Base-by-base conservation (phyloP, 2,329 filamentous ascomycete species). In the Fusarium irregulare region DNA sequence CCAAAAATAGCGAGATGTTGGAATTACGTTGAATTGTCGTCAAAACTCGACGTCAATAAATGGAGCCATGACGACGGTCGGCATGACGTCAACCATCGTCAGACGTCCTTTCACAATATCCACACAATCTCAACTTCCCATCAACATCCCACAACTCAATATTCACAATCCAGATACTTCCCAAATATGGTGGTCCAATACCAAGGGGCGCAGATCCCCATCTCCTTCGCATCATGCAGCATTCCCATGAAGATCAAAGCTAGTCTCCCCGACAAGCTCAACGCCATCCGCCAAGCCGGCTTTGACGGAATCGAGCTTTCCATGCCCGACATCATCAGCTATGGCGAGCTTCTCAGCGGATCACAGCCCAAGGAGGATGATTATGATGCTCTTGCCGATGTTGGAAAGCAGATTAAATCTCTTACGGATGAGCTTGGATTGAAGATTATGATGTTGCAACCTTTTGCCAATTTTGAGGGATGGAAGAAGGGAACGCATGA, bases 401-500 rank as follows among this genome's bases (percentile, higher is more conserved):
- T 89, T 1, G 89, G 86, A 0, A 75, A 75, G 18, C 81, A 87
- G 41, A 85, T 93, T 51, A 85, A 83, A 54, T 78, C 80, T 0
- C 77, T 91, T 48, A 89, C 87, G 50, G 80, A 85, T 27, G 81
- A 85, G 13, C 81, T 88, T 34, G 78, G 80, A 0, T 79, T 94
- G 2, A 81, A 84, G 37, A 85, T 94, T 59, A 84, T 94, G 77
- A 91, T 93, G 82, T 79, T 94, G 8, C 92, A 94, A 73, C 91
- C 92, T 0, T 94, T 94, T 73, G 82, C 88, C 18, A 92, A 93
- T 72, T 93, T 93, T 61, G 92, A 94, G 73, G 92, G 92, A 2
- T 94, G 92, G 91, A 80, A 84, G 1, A 81, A 83, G 42, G 88
- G 44, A 0, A 25, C 58, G 2, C 47, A 83, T 0, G 88, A 86